Conservation (phyloP, 1,139 yeast genomes). For the Pichia sp. region DNA sequence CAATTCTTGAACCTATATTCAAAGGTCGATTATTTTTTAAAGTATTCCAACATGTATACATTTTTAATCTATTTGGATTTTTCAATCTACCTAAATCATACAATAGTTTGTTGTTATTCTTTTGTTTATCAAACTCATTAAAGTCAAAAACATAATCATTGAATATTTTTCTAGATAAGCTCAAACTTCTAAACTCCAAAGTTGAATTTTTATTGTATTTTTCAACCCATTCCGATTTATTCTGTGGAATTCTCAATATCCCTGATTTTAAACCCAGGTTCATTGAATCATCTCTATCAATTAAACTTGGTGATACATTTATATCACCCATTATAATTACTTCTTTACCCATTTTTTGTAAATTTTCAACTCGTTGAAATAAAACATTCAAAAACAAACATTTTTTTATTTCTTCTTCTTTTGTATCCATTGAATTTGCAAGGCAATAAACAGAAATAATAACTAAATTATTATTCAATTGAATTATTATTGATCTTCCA, state of each 20-base stretch:
- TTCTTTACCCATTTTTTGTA: constrained; percentile 49
- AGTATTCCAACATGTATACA: constrained; percentile 94
- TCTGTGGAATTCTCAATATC: constrained; percentile 5
- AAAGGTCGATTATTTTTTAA: constrained; percentile 68
- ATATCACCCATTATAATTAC: constrained; percentile 85
- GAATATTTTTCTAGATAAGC: constrained; percentile 20
- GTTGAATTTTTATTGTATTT: constrained; percentile 27
- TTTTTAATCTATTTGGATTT: constrained; percentile 51
- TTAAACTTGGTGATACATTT: constrained; percentile 70
- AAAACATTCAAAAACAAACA: constrained; percentile 50
- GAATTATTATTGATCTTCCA: constrained; percentile 75
- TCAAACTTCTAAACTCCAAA: constrained; percentile 20
- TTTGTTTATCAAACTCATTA: constrained; percentile 15
- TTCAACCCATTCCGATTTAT: constrained; percentile 7
- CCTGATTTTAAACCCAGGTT: constrained; percentile 36
- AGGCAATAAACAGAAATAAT: constrained; percentile 85
- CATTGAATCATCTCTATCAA: constrained; percentile 74
- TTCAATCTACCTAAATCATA: constrained; percentile 58
- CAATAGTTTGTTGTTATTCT: constrained; percentile 14
- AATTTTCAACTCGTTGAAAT: constrained; percentile 51
- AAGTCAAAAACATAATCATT: constrained; percentile 24
- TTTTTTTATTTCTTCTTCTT: constrained; percentile 62
- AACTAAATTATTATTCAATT: constrained; percentile 55
- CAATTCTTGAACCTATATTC: constrained; percentile 86
- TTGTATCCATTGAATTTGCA: constrained; percentile 71